Evolutionary conservation across 352 stramenopile species (phyloP), one percentile per base, ranked within the genome.

Genomic region (Thalassiosira hispida): DNA sequence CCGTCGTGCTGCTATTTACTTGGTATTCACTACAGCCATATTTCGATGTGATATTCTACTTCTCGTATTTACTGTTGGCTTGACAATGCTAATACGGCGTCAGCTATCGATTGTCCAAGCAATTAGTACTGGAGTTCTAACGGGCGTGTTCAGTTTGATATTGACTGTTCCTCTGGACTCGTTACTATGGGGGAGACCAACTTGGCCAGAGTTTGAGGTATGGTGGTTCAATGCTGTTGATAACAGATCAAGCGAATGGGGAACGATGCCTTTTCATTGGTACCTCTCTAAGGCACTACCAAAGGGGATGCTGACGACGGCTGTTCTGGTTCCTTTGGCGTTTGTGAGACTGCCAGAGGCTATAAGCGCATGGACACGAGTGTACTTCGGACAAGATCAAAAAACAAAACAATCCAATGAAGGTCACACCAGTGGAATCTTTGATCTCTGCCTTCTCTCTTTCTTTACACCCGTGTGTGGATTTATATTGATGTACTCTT

Each of bases 171-270:
- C 92, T 11, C 79, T 99, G 1, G 97, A 99, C 80, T 98, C 95
- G 51, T 92, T 96, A 73, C 96, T 99, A 71, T 98, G 97, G 96
- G 90, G 93, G 74, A 91, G 93, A 60, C 44, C 60, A 7, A 79
- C 98, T 20, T 99, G 97, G 97, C 97, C 98, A n/a, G 98, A 99
- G 76, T 96, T 97, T 27, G 93, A 97, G 65, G 98, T 99, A 7
- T 92, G 99, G 27, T 99, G 96, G 84, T 99, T 98, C 79, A 98
- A 98, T 83, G 95, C 96, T 0, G 90, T 99, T 46, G 86, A 98
- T 56, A 99, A 99, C 85, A 98, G 97, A 71, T 98, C 95, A 57
- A 94, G 92, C 61, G 96, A 99, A 76, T 99, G 97, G 96, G 98
- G 98, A 23, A 95, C 96, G 31, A 95, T 91, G 63, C 96, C 97